Base-by-base conservation (phyloP, 768 basidiomycete genomes). In the Naganishia onofrii region DNA sequence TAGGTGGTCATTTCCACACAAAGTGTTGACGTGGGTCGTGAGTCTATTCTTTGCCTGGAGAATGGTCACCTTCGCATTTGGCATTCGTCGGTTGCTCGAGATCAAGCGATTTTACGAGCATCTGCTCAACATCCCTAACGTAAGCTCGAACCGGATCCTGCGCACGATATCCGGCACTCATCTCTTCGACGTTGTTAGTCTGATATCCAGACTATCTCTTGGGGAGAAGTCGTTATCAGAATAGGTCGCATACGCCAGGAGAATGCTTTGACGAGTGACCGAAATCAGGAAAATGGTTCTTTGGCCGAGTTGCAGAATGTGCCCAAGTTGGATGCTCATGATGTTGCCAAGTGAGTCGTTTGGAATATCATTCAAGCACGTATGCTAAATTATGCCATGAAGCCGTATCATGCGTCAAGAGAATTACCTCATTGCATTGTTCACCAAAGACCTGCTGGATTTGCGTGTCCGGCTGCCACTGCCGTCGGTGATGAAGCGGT, bases 41-140 rank as follows among this genome's bases (percentile, higher is more conserved):
- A 85, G 86, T n/a, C 85, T 88, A 0, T 93, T 93, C 80, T 97
- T 95, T 80, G 78, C 86, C 28, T 95, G 92, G 89, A 91, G 95
- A 80, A 87, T 96, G 52, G 84, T 88, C 74, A 84, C 87, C 15
- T 99, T 93, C 79, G 85, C 86, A 32, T 76, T 92, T 52, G 88
- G 88, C 67, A 84, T 94, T 58, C 83, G 87, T 71, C 86, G 89
- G n/a, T 84, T 99, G 57, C 85, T 91, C 70, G 90, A 93, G 76
- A 94, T 98, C 90, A 93, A 96, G 79, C 87, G 88, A 55, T 99
- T 99, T 81, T 99, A 93, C 83, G 95, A 92, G 0, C 84, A 98
- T 81, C 84, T 99, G 31, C 87, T 99, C 57, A 90, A 88, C 73
- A 89, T 99, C 48, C 96, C 95, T 28, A 96, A 99, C 76, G 96